Evolutionary conservation across 2,329 filamentous ascomycete species (phyloP), one percentile per base, ranked within the genome.

Genomic region (Fusarium gaditjirri): DNA sequence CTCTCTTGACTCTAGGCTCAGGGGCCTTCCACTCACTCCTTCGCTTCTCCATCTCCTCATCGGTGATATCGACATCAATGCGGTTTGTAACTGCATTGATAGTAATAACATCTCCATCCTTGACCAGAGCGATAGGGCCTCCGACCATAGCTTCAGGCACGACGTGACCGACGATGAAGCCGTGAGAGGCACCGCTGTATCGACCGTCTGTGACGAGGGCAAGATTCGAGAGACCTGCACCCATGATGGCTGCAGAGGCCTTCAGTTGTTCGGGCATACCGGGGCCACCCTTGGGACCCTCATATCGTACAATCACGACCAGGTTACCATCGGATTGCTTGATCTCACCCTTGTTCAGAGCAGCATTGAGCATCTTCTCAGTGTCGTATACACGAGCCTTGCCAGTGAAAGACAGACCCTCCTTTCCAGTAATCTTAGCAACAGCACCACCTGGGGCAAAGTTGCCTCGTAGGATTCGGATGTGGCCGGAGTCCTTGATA

Each of bases 261-360:
- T 93, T 94, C 47, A 98, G 88, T 82, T 97, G 94, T 83, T 98
- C 95, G 4, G 95, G 95, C 95, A 98, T 98, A 46, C 95, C 95
- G 0, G 95, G 95, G 0, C 95, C 95, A 70, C 95, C 95, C 79
- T 94, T 95, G 17, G 95, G 95, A 0, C 95, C 95, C 80, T 98
- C 95, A 80, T 98, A 98, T 27, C 95, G 91, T 59, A 98, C 94
- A 36, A 98, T 90, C 33, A 98, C 85, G 25, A 98, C 95, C 19
- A 97, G 87, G 78, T 97, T 96, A 78, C 96, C 94, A 67, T 84
- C 83, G 23, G 83, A 80, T 25, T 78, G 75, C 39, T 74, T 79
- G 80, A 88, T 86, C 11, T 89, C 89, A 39, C 90, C 89, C 2
- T 90, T 89, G 50, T 94, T 92, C 54, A 98, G 86, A 0, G 95